These are phyloP conservation scores for Aleurites moluccanus DNA, from an alignment of 441 rosid species.

Conservation along the genomic window DNA sequence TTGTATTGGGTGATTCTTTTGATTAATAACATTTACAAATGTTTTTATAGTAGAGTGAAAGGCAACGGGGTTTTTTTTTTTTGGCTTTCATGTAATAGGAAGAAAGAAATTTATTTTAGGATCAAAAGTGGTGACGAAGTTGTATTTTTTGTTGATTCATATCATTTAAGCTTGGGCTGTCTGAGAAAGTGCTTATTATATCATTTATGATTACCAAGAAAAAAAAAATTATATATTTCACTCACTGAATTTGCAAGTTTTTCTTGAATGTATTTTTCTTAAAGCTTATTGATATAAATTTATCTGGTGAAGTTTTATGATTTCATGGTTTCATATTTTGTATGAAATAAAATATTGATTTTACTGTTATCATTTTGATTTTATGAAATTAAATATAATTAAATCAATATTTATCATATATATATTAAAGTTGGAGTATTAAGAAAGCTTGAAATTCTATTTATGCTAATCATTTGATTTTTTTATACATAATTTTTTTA, in stretches of 20 bases:
- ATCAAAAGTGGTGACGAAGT: slow-evolving; percentile 19
- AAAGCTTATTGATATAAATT: too few relatives aligned
- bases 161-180: background rate
- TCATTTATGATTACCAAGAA: background rate
- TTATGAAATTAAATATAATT: too few relatives aligned
- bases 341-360: too few relatives aligned
- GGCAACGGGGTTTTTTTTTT: slow-evolving; percentile 7
- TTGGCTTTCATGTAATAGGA: slow-evolving; percentile 17
- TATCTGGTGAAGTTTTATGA: background rate
- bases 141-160: slow-evolving; percentile 12
- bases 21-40: slow-evolving; percentile 34
- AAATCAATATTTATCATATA: too few relatives aligned
- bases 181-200: background rate
- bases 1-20: slow-evolving; percentile 41
- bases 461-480: too few relatives aligned
- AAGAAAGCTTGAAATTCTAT: too few relatives aligned
- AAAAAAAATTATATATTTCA: background rate
- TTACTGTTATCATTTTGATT: too few relatives aligned
- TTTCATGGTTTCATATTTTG: too few relatives aligned
- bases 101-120: slow-evolving; percentile 23
- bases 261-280: background rate
- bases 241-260: background rate
- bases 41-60: slow-evolving; percentile 34
- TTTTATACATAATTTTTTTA: too few relatives aligned
- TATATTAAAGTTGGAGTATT: too few relatives aligned